Base-by-base conservation (phyloP, 1,284 basidiomycete genomes). In the Grifola frondosa region DNA sequence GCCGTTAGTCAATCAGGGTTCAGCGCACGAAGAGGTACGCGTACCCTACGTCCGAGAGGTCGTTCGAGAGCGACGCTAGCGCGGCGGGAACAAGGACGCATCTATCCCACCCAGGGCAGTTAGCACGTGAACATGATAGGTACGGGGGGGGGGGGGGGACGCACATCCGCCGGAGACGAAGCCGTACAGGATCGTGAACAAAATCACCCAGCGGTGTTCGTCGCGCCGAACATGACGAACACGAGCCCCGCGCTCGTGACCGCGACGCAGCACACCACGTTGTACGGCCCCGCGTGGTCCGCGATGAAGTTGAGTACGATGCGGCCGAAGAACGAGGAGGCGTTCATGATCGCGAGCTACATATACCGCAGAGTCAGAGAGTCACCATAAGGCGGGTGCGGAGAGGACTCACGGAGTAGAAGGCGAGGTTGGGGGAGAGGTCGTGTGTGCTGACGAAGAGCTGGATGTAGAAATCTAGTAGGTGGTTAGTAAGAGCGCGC, bases 141-240 rank as follows among this genome's bases (percentile, higher is more conserved):
- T 23, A 31, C n/a, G 25, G 36, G 24, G 32, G 28, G 6, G 12
- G 16, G n/a, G 33, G 23, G 9, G 39, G 15, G 19, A 49, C 56
- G 24, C 37, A 58, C 56, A 53, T n/a, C 41, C 48, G 7, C 56
- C 56, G 13, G 52, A 55, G 42, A 61, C 58, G 47, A 58, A 54
- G 10, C 59, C 59, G 33, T 57, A 61, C 17, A 61, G 29, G 23
- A 58, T 36, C 1, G 54, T 49, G 37, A 61, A 53, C 11, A 54
- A 45, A 8, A 55, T 40, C 12, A 47, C 42, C 50, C 54, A 1
- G 37, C 50, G 9, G 29, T 37, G 13, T 19, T 47, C 8, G 30
- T 48, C 9, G 51, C 46, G 19, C 51, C 58, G 23, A 61, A 52
- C 42, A 61, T 44, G n/a, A 47, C 49, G 29, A 60, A 55, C 0